Percentiles rank a stretch among this genome's conserved stretches.
phyloP scores from a whole-genome alignment of 2,329 filamentous ascomycete genomes.

The Phialocephala subalpina region DNA sequence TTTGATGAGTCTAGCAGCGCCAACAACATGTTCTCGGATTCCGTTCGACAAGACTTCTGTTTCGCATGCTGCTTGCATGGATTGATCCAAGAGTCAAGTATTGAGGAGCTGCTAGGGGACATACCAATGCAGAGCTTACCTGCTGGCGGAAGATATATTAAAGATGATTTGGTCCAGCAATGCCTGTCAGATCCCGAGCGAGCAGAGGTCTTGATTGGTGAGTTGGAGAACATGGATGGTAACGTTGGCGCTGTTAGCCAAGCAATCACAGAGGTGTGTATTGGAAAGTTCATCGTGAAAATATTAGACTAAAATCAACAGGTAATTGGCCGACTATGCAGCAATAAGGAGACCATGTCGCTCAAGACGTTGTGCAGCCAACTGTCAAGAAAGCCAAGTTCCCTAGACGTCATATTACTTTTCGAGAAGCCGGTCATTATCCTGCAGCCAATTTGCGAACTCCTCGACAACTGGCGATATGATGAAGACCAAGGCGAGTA shows the following conservation, averaged over 20 bases:
- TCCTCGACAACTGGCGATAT: conserved; percentile 82
- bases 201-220: conserved; percentile 78
- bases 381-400: conserved; percentile 75
- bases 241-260: conserved; percentile 88
- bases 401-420: conserved; percentile 77
- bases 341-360: conserved; percentile 80
- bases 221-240: conserved; percentile 89
- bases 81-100: conserved; percentile 79
- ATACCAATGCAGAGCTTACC: conserved; percentile 83
- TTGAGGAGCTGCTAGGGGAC: conserved; percentile 83
- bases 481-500: conserved; percentile 87
- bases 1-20: conserved; percentile 63
- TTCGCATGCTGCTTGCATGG: conserved; percentile 90
- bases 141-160: conserved; percentile 75
- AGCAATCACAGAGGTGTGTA: conserved; percentile 71
- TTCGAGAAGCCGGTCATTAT: conserved; percentile 77
- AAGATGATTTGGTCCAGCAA: conserved; percentile 80
- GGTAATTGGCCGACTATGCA: conserved; percentile 74
- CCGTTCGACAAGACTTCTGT: conserved; percentile 83
- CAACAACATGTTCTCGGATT: conserved; percentile 64
- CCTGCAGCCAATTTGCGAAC: conserved; percentile 75
- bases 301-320: conserved; percentile 48
- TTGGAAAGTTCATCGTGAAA: background rate
- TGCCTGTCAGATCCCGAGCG: conserved; percentile 80
- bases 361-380: conserved; percentile 77